Base-by-base conservation (phyloP, 2,329 filamentous ascomycete genomes). In the Aspergillus brasiliensis region DNA sequence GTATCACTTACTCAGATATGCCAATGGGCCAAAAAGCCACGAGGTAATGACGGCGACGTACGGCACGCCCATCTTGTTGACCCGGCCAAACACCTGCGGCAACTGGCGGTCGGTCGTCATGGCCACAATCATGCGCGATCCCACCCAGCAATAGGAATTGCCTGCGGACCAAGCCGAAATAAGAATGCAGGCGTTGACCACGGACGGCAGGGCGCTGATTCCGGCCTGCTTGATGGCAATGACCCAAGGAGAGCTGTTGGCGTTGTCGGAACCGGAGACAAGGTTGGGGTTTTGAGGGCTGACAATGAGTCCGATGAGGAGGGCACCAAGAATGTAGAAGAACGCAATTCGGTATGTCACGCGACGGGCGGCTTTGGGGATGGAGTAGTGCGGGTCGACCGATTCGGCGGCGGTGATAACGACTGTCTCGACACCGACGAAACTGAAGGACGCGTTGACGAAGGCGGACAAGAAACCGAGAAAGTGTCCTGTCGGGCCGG, bases 31-130 rank as follows among this genome's bases (percentile, higher is more conserved):
- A 40, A 79, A 78, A 3, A 77, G 67, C 70, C 75, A 83, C 23
- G 87, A 79, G 42, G 83, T 77, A 75, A 86, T 83, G 69, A 87
- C 85, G 7, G 75, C 74, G 21, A 83, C 76, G 61, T 86, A 89
- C 1, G 88, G 87, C 0, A 82, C 80, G 44, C 84, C 83, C 67
- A 78, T 81, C 21, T 76, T 73, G 21, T 77, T 82, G 1, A 82
- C 83, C 23, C 82, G 78, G 49, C 84, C 75, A 67, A 87, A 86
- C 63, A 87, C 67, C 47, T 79, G 77, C 0, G 86, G 86, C 0
- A 86, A 83, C 62, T 88, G 85, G 19, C 77, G 76, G 71, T 87
- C 85, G 13, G 86, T 79, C 0, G 86, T 86, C 56, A 88, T 76
- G 3, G 82, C 84, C 63, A 86, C 85, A 4, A 88, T 76, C 34